A percentile compares a stretch with the other conserved stretches of the same genome.
Conservation (phyloP, 2,329 filamentous ascomycete genomes). For the Apiospora pterosperma region DNA sequence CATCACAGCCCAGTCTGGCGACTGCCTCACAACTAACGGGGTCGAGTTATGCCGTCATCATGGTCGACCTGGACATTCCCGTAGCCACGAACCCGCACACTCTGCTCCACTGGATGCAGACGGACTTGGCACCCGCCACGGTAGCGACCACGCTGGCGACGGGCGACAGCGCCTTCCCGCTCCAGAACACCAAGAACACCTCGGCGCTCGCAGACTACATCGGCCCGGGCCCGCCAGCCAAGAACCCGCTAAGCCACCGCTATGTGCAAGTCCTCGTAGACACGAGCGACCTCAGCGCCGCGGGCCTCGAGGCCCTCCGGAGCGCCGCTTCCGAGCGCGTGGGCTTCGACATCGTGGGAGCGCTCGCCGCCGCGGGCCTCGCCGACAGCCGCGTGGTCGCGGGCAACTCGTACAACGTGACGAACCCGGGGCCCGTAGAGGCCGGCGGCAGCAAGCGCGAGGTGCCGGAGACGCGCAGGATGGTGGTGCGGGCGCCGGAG, state of each 20-base stretch:
- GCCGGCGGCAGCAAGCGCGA: background rate
- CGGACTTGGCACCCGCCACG: background rate
- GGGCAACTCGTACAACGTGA: conserved; percentile 36
- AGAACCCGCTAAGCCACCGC: conserved; percentile 34
- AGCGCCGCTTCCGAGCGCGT: conserved; percentile 25
- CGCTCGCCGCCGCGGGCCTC: conserved; percentile 29
- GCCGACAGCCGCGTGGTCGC: conserved; percentile 27
- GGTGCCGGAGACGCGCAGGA: background rate
- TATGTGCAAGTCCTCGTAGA: conserved; percentile 38
- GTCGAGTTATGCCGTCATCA: conserved; percentile 4
- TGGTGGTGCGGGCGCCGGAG: background rate
- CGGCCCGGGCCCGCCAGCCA: conserved; percentile 35
- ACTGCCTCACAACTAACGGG: background rate
- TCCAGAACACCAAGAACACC: conserved; percentile 15
- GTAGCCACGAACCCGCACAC: background rate
- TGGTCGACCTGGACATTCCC: conserved; percentile 5
- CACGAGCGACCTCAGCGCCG: conserved; percentile 25
- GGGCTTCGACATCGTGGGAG: conserved; percentile 29
- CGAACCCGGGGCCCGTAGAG: conserved; percentile 30
- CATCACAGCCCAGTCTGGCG: background rate
- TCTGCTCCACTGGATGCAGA: conserved; percentile 6
- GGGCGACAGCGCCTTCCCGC: background rate
- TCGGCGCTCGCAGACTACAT: conserved; percentile 29
- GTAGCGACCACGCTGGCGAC: conserved; percentile 16
- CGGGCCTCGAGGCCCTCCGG: conserved; percentile 22